Percentiles rank a stretch among this genome's conserved stretches.
These are phyloP conservation scores for Tetracentron sinense DNA, from an alignment of 164 flowering plant genomes.

Conservation along the genomic window DNA sequence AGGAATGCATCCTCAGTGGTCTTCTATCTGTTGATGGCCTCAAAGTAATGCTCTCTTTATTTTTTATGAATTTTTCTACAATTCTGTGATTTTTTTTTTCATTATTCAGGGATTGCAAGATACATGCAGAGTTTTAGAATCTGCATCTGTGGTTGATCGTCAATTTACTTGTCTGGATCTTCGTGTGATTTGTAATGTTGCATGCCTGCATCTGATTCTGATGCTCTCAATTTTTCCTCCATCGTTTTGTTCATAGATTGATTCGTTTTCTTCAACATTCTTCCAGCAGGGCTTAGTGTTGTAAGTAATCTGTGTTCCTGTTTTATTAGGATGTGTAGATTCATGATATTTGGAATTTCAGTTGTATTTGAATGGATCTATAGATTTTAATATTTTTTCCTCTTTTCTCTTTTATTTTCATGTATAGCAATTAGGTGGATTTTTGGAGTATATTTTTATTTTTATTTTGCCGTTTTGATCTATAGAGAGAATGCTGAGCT, in stretches of 20 bases:
- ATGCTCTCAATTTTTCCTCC: no score
- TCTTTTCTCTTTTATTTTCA: no score
- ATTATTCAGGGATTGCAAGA: neutral
- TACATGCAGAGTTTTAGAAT: neutral
- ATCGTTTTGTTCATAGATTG: neutral
- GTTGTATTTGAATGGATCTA: no score
- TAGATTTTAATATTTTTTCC: no score
- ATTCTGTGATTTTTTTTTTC: neutral
- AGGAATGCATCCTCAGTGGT: slow-evolving; percentile 35
- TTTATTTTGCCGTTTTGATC: no score
- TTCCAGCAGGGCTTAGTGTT: no score
- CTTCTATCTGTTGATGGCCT: slow-evolving; percentile 33
- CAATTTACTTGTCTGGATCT: neutral
- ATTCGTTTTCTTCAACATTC: neutral
- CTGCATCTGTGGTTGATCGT: neutral
- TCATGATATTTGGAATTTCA: no score
- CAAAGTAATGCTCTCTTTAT: slow-evolving; percentile 14
- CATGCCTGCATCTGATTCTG: neutral
- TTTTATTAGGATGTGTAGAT: neutral
- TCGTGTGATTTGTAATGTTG: neutral
- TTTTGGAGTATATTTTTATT: no score
- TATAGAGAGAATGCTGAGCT: no score
- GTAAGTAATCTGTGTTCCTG: no score
- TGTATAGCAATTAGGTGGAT: no score
- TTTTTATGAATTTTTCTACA: neutral